phyloP scores from a whole-genome alignment of 179 eudicot species.

The Silene coronaria region DNA sequence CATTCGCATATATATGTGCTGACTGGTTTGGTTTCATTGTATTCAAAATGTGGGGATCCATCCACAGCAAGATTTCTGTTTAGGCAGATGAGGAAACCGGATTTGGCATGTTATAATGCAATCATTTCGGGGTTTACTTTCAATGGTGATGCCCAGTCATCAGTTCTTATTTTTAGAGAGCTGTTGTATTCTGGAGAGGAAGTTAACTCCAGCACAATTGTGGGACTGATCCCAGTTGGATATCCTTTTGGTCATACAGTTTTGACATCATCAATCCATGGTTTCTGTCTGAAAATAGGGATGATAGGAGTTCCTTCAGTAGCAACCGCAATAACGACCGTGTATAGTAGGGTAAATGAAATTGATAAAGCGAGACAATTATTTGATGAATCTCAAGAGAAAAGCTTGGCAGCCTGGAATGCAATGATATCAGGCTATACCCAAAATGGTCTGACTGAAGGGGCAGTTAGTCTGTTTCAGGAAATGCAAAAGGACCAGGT shows the following conservation, averaged over 20 bases:
- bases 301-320: slow-evolving; percentile 48
- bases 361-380: slow-evolving; percentile 55
- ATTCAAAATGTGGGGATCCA: slow-evolving; percentile 70
- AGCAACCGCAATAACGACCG: slow-evolving; percentile 75
- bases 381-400: slow-evolving; percentile 62
- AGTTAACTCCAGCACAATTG: slow-evolving; percentile 69
- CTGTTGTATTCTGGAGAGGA: slow-evolving; percentile 41
- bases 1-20: slow-evolving; percentile 49
- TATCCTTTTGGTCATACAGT: slow-evolving; percentile 60
- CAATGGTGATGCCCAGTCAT: slow-evolving; percentile 38
- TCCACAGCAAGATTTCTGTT: slow-evolving; percentile 49
- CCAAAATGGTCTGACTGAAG: slow-evolving; percentile 63
- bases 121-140: slow-evolving; percentile 69
- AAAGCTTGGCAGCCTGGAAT: slow-evolving; percentile 75
- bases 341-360: slow-evolving; percentile 61
- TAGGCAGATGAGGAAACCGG: slow-evolving; percentile 48
- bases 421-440: slow-evolving; percentile 93
- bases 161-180: slow-evolving; percentile 47
- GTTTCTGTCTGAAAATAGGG: slow-evolving; percentile 57
- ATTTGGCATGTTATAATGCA: slow-evolving; percentile 74
- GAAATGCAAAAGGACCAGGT: slow-evolving; percentile 59
- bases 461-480: slow-evolving; percentile 62
- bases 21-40: slow-evolving; percentile 73
- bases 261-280: slow-evolving; percentile 49
- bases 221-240: slow-evolving; percentile 75